Evolutionary conservation across 768 basidiomycete species (phyloP).

Genomic region (Pleurotus salmoneostramineus): DNA sequence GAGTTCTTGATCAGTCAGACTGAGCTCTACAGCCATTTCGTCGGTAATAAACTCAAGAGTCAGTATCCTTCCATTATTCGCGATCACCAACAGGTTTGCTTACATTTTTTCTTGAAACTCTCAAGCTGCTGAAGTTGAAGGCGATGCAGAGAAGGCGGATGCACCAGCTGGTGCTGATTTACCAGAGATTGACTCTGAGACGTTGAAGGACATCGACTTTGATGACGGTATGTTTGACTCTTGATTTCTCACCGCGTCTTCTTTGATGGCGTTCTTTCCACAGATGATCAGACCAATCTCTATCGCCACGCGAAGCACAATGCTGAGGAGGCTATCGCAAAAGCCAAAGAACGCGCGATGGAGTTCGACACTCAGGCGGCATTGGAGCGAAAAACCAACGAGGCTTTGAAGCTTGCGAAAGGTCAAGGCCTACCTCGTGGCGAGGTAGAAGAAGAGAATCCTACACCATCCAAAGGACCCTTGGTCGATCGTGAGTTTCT

Average conservation of each 20-base stretch:
- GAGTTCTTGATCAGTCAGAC: constrained; percentile 99
- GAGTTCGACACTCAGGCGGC: constrained; percentile 86
- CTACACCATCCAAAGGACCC: constrained; percentile 31
- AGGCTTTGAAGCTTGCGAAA: constrained; percentile 68
- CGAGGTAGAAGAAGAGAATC: constrained; percentile 35
- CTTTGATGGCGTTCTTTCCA: constrained; percentile 1
- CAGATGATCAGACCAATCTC: constrained; percentile 87
- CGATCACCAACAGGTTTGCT: constrained; percentile 12
- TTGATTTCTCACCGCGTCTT: neutral
- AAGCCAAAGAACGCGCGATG: constrained; percentile 74
- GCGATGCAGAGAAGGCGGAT: constrained; percentile 36
- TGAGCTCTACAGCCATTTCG: constrained; percentile 98
- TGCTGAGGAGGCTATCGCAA: constrained; percentile 82
- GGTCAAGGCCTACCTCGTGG: constrained; percentile 41
- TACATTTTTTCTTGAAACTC: too few species aligned
- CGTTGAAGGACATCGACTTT: constrained; percentile 79
- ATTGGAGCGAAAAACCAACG: constrained; percentile 74
- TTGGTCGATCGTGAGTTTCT: constrained; percentile 67
- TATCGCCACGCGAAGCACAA: constrained; percentile 82
- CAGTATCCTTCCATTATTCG: constrained; percentile 21
- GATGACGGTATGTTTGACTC: constrained; percentile 68
- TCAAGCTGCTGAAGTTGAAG: constrained; percentile 75
- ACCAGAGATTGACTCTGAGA: constrained; percentile 45
- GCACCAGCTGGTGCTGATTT: constrained; percentile 57
- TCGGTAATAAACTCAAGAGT: constrained; percentile 95